Evolutionary conservation across 495 filamentous ascomycete genomes (phyloP).

Genomic region (Hypoxylon lienhwacheense): DNA sequence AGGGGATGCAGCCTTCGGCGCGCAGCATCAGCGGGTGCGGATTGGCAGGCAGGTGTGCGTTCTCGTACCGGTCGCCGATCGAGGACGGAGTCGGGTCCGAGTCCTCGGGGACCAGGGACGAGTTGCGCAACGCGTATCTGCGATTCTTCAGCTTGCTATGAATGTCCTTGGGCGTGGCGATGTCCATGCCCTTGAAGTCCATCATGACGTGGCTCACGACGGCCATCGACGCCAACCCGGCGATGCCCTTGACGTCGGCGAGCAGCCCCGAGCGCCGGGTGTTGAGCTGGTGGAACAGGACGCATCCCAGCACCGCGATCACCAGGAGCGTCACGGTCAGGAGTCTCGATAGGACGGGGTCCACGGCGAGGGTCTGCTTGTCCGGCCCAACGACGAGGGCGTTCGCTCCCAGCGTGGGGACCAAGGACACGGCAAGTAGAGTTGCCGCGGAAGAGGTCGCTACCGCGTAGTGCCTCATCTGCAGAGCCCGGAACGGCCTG

Average conservation of each 20-base stretch:
- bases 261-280: constrained; percentile 65
- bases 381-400: constrained; percentile 57
- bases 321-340: constrained; percentile 54
- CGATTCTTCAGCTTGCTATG: constrained; percentile 63
- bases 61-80: constrained; percentile 44
- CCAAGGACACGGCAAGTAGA: constrained; percentile 63
- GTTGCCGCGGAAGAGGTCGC: constrained; percentile 62
- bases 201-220: constrained; percentile 69
- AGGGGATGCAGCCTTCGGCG: constrained; percentile 58
- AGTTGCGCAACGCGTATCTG: constrained; percentile 70
- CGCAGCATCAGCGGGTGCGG: constrained; percentile 73
- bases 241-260: constrained; percentile 71
- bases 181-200: constrained; percentile 73
- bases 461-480: constrained; percentile 66
- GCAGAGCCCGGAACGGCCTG: constrained; percentile 61
- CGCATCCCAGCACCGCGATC: constrained; percentile 57
- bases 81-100: constrained; percentile 29
- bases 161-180: constrained; percentile 63
- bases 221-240: constrained; percentile 74
- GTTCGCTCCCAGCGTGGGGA: constrained; percentile 64
- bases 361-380: constrained; percentile 52
- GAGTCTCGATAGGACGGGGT: constrained; percentile 61
- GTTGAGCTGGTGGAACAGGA: constrained; percentile 60
- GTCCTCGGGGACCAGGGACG: constrained; percentile 59
- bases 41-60: constrained; percentile 52